A percentile compares a stretch with the other conserved stretches of the same genome.
These are phyloP conservation scores for Echinochloa phyllopogon DNA, from an alignment of 176 grass and related monocot species.

Conservation along the genomic window DNA sequence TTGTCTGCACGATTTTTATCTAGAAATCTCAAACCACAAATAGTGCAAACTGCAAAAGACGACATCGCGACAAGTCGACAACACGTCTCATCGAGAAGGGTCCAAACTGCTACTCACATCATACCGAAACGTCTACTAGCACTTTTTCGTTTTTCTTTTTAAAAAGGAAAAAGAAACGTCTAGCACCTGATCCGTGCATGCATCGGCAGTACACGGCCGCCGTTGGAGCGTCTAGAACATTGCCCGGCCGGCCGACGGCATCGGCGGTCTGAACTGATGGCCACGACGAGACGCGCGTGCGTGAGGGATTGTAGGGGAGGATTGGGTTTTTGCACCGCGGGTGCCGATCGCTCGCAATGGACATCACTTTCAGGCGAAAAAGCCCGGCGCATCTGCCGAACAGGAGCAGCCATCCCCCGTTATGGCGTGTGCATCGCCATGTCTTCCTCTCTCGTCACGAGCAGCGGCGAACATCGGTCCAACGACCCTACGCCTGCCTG, in stretches of 20 bases:
- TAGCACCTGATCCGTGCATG: neutral
- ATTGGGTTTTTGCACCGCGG: neutral
- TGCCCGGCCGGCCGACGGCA: neutral
- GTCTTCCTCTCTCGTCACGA: neutral
- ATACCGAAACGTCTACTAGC: neutral
- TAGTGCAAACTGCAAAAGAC: neutral
- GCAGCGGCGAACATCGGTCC: neutral
- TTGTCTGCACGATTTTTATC: neutral
- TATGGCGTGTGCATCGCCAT: neutral
- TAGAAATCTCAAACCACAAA: neutral
- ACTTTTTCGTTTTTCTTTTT: no score
- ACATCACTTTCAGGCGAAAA: constrained; percentile 28
- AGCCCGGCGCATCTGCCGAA: neutral
- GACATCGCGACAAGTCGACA: no score
- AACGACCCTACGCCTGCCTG: neutral
- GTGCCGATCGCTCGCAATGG: constrained; percentile 19
- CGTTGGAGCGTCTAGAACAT: neutral
- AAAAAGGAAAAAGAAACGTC: neutral
- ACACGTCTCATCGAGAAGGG: neutral
- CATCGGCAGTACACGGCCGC: neutral
- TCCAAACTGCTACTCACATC: neutral
- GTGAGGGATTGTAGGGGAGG: neutral
- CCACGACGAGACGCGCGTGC: neutral
- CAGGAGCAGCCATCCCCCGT: neutral
- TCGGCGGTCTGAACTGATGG: constrained; percentile 19